Evolutionary conservation across 2,329 filamentous ascomycete species (phyloP).

Genomic region (Verticillium longisporum): DNA sequence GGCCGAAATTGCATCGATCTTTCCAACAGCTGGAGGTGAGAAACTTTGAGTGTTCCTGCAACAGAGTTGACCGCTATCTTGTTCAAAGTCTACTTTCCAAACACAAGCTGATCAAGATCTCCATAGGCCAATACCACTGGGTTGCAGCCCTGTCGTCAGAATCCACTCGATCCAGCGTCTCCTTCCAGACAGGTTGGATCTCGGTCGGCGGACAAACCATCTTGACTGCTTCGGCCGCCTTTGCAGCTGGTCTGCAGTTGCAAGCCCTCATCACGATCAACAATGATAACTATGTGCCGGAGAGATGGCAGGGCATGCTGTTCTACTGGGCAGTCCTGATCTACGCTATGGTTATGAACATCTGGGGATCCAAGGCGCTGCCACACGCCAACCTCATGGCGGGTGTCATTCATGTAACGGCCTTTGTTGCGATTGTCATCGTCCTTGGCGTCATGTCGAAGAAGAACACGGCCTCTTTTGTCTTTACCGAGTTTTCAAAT

Average conservation of each 20-base stretch:
- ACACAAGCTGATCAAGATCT: neutral
- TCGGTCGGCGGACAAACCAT: constrained; percentile 38
- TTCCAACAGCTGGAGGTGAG: constrained; percentile 24
- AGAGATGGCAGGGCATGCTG: constrained; percentile 37
- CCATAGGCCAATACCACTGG: constrained; percentile 37
- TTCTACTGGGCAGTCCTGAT: constrained; percentile 37
- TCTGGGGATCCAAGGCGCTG: constrained; percentile 29
- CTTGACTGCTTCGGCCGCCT: constrained; percentile 38
- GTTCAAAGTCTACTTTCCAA: neutral
- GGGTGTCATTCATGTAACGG: constrained; percentile 19
- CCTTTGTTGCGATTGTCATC: constrained; percentile 19
- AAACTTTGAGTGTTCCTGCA: neutral
- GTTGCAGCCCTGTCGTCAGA: constrained; percentile 28
- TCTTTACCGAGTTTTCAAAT: constrained; percentile 24
- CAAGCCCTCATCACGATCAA: constrained; percentile 37
- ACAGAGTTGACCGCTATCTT: neutral
- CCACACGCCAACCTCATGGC: constrained; percentile 25
- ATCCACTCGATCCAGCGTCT: constrained; percentile 23
- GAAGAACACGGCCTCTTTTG: constrained; percentile 20
- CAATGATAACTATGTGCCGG: constrained; percentile 28
- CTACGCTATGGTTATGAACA: constrained; percentile 30
- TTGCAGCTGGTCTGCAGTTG: constrained; percentile 34
- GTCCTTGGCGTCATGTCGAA: constrained; percentile 21
- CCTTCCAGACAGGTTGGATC: constrained; percentile 37
- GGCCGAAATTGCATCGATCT: constrained; percentile 30